These are phyloP conservation scores for Fusarium sp. DNA, from an alignment of 2,329 filamentous ascomycete genomes.

Conservation along the genomic window DNA sequence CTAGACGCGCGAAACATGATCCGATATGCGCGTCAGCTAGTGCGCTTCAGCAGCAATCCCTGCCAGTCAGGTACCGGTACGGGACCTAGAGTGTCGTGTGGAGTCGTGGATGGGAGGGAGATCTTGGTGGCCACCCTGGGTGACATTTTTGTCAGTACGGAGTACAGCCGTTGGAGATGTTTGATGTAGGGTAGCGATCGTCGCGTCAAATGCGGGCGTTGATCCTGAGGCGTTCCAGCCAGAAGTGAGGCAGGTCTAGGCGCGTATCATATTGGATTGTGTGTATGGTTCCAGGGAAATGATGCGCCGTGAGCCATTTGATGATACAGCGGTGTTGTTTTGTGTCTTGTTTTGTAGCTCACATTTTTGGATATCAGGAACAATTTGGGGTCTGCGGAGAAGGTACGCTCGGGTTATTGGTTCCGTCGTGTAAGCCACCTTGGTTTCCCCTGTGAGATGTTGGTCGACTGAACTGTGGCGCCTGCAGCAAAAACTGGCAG, in stretches of 20 bases:
- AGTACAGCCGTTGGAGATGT: slow-evolving; percentile 19
- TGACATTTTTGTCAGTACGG: slow-evolving; percentile 34
- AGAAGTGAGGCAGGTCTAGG: background rate
- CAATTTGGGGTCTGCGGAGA: slow-evolving; percentile 1
- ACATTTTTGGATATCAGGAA: background rate
- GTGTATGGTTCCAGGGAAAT: background rate
- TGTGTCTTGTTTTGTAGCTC: background rate
- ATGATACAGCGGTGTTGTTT: background rate
- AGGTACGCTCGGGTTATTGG: background rate
- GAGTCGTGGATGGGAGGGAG: slow-evolving; percentile 38
- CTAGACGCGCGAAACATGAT: slow-evolving; percentile 45
- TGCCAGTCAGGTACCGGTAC: slow-evolving; percentile 43
- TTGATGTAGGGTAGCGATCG: slow-evolving; percentile 27
- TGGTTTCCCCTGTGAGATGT: background rate
- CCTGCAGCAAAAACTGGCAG: slow-evolving; percentile 1
- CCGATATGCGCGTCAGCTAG: slow-evolving; percentile 47
- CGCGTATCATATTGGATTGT: background rate
- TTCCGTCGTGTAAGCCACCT: background rate
- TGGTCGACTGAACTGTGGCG: background rate
- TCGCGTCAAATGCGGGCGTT: background rate
- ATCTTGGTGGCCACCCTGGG: slow-evolving; percentile 34
- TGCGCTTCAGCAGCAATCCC: slow-evolving; percentile 41
- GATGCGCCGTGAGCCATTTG: background rate
- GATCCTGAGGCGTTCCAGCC: background rate
- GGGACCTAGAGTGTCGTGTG: slow-evolving; percentile 26